Conservation (phyloP, 257 asterid genomes). For the Osmanthus fragrans region DNA sequence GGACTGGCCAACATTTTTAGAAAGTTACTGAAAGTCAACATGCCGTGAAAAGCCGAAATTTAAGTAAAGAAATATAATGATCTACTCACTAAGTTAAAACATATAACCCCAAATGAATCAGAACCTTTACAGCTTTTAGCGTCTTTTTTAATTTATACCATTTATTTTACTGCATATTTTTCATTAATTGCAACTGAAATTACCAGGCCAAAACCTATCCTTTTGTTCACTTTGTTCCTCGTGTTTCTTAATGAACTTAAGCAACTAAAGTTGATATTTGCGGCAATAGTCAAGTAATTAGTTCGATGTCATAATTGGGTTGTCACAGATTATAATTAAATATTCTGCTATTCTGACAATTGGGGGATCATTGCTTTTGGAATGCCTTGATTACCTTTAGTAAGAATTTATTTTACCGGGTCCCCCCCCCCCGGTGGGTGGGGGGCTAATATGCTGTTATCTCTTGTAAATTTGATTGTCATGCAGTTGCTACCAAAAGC, state of each 20-base stretch:
- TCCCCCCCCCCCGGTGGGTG: too few species aligned
- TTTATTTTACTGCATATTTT: not conserved
- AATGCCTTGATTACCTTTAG: too few species aligned
- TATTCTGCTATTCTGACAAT: too few species aligned
- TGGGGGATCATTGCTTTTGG: too few species aligned
- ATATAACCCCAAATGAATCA: not conserved
- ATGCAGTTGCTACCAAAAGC: conserved; percentile 67
- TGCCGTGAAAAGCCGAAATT: not conserved
- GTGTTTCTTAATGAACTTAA: not conserved
- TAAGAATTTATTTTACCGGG: not conserved
- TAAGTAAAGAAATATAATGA: not conserved
- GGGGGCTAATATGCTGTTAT: not conserved
- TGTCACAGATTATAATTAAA: too few species aligned
- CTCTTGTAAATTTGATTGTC: conserved; percentile 14
- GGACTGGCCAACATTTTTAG: not conserved
- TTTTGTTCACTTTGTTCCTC: not conserved
- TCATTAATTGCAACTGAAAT: not conserved
- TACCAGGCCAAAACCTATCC: not conserved
- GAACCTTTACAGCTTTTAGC: not conserved
- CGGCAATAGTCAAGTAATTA: too few species aligned
- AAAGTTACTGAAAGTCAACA: not conserved
- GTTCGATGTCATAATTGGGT: too few species aligned
- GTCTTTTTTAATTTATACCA: not conserved
- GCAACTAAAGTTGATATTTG: too few species aligned
- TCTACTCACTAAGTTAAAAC: not conserved